Percentiles rank a stretch among this genome's conserved stretches.
Conservation (phyloP, 208 protist genomes). For the Crithidia brevicula region DNA sequence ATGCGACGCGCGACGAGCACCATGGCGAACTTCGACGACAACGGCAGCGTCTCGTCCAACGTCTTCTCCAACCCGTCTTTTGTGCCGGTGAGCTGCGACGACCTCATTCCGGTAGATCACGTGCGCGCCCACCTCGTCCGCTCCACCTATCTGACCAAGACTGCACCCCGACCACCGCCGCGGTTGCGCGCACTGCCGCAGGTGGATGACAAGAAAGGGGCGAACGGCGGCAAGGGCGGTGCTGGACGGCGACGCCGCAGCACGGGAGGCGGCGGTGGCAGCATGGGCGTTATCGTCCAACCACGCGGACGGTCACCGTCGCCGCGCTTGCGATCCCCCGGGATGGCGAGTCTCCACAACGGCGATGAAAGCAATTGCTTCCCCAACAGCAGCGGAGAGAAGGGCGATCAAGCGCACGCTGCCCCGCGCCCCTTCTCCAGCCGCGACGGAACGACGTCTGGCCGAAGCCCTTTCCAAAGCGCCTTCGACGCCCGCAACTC, state of each 20-base stretch:
- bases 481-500: constrained; percentile 5
- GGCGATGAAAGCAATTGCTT: neutral
- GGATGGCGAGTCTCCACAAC: neutral
- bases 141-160: neutral
- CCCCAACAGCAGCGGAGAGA: neutral
- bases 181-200: constrained; percentile 5
- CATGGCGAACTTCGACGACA: neutral
- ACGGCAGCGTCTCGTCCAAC: constrained; percentile 18
- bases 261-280: neutral
- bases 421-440: constrained; percentile 3
- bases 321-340: neutral
- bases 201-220: neutral
- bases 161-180: constrained; percentile 4
- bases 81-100: neutral
- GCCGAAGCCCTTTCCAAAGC: neutral
- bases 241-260: neutral
- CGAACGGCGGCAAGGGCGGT: neutral
- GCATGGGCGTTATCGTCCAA: neutral
- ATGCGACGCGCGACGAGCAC: constrained; percentile 1
- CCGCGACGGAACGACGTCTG: constrained; percentile 5
- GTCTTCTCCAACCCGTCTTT: constrained; percentile 23
- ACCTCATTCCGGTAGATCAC: constrained; percentile 2
- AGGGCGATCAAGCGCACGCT: neutral
- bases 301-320: neutral
- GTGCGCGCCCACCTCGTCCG: constrained; percentile 1